These are phyloP conservation scores for Cladosporium cucumerinum DNA, from an alignment of 2,329 filamentous ascomycete genomes.

Conservation along the genomic window DNA sequence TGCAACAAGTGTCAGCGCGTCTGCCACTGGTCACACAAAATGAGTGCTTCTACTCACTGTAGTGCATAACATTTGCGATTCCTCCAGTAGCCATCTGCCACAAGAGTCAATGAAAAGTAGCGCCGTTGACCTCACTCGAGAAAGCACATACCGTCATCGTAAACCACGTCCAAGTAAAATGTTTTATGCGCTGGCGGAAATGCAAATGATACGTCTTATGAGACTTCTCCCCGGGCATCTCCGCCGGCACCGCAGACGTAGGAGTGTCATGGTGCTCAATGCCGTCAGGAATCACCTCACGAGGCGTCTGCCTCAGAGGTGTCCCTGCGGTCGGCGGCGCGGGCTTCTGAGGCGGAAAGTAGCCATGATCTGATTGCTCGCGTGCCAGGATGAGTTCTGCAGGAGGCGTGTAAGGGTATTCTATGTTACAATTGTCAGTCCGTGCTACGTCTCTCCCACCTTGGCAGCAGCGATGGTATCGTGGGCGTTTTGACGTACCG, in stretches of 20 bases:
- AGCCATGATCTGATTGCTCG: constrained; percentile 1
- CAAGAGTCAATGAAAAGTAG: neutral
- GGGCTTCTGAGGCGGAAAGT: constrained; percentile 10
- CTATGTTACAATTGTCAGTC: neutral
- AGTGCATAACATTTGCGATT: constrained; percentile 55
- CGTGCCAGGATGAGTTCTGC: neutral
- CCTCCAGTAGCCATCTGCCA: constrained; percentile 58
- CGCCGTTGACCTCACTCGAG: neutral
- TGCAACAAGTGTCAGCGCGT: constrained; percentile 12
- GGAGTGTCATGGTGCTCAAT: neutral
- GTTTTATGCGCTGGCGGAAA: constrained; percentile 56
- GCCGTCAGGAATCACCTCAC: neutral
- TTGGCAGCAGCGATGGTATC: neutral
- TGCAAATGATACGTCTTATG: constrained; percentile 17
- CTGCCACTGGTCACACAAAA: neutral
- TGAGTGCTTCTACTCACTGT: constrained; percentile 43
- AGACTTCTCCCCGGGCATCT: neutral
- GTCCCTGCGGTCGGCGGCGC: neutral
- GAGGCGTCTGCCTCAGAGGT: neutral
- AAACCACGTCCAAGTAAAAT: constrained; percentile 77
- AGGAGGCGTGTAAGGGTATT: constrained; percentile 7
- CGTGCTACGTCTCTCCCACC: neutral
- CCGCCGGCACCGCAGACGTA: neutral
- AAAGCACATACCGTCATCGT: constrained; percentile 51
- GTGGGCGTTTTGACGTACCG: neutral